Percentiles rank a stretch among this genome's conserved stretches.
Evolutionary conservation across 441 rosid genomes (phyloP).

Genomic region (Corymbia citriodora): DNA sequence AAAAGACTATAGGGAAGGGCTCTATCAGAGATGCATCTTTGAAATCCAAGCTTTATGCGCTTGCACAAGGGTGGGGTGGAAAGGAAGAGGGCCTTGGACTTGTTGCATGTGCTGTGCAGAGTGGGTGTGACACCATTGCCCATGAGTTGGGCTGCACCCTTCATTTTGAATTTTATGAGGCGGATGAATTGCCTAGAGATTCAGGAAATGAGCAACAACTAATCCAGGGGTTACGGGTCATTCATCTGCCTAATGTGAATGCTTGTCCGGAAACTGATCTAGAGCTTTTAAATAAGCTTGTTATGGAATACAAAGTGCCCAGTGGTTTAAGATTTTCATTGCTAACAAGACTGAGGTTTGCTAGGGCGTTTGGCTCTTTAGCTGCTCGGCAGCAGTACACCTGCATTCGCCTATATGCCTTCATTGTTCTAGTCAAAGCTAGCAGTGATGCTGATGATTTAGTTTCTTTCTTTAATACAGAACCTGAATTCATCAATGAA

Average conservation of each 20-base stretch:
- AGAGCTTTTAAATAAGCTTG: constrained; percentile 72
- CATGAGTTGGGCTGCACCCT: constrained; percentile 87
- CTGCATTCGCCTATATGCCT: constrained; percentile 89
- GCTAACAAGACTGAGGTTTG: constrained; percentile 83
- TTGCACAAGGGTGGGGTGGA: constrained; percentile 99
- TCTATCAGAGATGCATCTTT: constrained; percentile 77
- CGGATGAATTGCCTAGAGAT: constrained; percentile 32
- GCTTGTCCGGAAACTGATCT: constrained; percentile 59
- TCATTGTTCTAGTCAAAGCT: constrained; percentile 91
- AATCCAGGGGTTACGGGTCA: constrained; percentile 61
- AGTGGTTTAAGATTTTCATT: constrained; percentile 75
- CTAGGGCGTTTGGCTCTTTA: constrained; percentile 81
- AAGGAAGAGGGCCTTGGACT: constrained; percentile 99
- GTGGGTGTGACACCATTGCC: constrained; percentile 64
- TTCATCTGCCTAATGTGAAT: constrained; percentile 64
- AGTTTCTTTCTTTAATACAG: constrained; percentile 79
- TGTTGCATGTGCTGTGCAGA: constrained; percentile 62
- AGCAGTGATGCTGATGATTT: constrained; percentile 72
- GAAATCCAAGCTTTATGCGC: constrained; percentile 77
- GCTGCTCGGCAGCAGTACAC: constrained; percentile 80
- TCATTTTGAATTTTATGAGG: constrained; percentile 92
- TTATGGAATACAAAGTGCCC: constrained; percentile 74
- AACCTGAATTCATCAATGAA: constrained; percentile 95
- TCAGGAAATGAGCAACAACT: constrained; percentile 30
- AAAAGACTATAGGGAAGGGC: constrained; percentile 78